A percentile compares a stretch with the other conserved stretches of the same genome.
phyloP scores from a whole-genome alignment of 257 asterid species.

The Solanum arcanum region DNA sequence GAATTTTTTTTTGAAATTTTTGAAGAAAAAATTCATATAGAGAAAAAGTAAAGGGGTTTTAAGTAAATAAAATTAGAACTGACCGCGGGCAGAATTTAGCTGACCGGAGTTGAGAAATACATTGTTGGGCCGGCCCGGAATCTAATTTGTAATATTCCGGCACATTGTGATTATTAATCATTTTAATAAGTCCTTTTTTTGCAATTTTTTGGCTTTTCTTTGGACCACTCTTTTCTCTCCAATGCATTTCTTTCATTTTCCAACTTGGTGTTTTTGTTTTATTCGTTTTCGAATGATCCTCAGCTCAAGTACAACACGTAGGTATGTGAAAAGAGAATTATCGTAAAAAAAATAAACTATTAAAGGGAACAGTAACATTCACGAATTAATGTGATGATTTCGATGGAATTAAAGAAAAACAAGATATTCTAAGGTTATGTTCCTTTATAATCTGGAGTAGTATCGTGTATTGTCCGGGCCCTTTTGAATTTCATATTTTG shows the following conservation, averaged over 20 bases:
- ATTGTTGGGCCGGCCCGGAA: constrained; percentile 5
- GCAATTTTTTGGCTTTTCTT: neutral
- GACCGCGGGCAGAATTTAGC: neutral
- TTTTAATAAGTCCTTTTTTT: neutral
- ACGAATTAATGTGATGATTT: too few species aligned
- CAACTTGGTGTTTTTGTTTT: neutral
- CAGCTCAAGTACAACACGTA: neutral
- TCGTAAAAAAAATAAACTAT: too few species aligned
- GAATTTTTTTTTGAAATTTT: neutral
- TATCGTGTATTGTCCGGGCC: too few species aligned
- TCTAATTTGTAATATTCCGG: constrained; percentile 6
- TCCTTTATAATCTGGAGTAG: too few species aligned
- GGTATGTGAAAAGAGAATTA: too few species aligned
- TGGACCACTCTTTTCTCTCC: neutral
- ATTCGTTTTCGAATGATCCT: too few species aligned
- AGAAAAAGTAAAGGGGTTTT: neutral
- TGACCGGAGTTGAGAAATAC: neutral
- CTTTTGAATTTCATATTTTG: too few species aligned
- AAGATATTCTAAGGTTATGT: neutral
- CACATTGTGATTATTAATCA: neutral
- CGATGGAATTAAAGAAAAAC: too few species aligned
- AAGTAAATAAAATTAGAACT: neutral
- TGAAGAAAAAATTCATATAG: neutral
- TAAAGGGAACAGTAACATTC: too few species aligned
- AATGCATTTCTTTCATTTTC: neutral